These are phyloP conservation scores for Leccinum boreale DNA, from an alignment of 768 basidiomycete species.

Conservation along the genomic window DNA sequence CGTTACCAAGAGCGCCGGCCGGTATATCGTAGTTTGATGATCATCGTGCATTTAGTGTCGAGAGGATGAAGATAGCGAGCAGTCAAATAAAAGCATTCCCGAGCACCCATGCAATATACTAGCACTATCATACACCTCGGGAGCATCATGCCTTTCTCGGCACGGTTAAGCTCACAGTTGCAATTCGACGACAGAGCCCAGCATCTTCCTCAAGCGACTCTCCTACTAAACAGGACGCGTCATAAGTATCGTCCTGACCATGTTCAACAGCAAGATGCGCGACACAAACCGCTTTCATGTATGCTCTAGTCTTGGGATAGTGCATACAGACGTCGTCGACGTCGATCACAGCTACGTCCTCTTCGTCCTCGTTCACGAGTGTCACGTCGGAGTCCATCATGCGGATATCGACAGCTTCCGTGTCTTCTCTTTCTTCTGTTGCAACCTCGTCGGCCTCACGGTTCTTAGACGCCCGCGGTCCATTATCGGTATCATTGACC, in stretches of 20 bases:
- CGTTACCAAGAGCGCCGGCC: not conserved
- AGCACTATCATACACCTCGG: not conserved
- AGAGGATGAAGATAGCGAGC: not conserved
- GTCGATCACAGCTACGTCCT: slow-evolving; percentile 9
- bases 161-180: slow-evolving; percentile 1
- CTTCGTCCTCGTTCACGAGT: slow-evolving; percentile 26
- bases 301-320: slow-evolving; percentile 17
- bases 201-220: slow-evolving; percentile 5
- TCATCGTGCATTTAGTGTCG: not conserved
- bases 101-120: not conserved
- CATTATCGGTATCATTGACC: not conserved
- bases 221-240: slow-evolving; percentile 8
- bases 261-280: not conserved
- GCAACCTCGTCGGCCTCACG: not conserved
- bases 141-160: not conserved
- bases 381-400: slow-evolving; percentile 27
- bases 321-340: slow-evolving; percentile 16
- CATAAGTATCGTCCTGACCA: not conserved
- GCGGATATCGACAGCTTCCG: not conserved
- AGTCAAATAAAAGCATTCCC: not conserved
- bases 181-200: slow-evolving; percentile 17
- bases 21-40: not conserved
- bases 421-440: not conserved
- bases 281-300: slow-evolving; percentile 25
- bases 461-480: not conserved